Conservation (phyloP, 2,329 filamentous ascomycete species). For the Aspergillus intermedius region DNA sequence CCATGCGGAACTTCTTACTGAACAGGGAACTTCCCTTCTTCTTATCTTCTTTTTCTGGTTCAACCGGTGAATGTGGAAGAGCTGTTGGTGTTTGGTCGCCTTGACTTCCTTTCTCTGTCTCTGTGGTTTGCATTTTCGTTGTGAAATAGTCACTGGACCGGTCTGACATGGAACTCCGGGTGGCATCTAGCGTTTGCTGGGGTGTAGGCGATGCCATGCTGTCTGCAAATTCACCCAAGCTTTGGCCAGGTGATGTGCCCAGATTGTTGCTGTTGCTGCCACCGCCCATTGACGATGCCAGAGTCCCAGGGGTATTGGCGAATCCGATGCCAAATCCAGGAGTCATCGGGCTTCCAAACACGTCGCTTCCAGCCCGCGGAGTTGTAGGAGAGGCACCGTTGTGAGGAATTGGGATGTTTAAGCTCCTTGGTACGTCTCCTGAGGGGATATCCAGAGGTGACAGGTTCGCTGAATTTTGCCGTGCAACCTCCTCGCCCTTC, state of each 20-base stretch:
- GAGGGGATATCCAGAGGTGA: conserved; percentile 54
- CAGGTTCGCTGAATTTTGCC: conserved; percentile 52
- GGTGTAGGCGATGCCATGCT: conserved; percentile 30
- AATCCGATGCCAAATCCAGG: conserved; percentile 73
- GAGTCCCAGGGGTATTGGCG: conserved; percentile 56
- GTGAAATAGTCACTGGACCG: conserved; percentile 71
- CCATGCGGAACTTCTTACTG: conserved; percentile 76
- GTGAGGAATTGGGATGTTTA: conserved; percentile 22
- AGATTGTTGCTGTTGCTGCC: conserved; percentile 20
- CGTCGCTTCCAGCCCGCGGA: conserved; percentile 57
- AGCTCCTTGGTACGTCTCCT: conserved; percentile 18
- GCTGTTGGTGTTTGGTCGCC: conserved; percentile 41
- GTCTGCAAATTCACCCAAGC: conserved; percentile 25
- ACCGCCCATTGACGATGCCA: conserved; percentile 25
- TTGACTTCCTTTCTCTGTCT: conserved; percentile 46
- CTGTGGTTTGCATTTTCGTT: conserved; percentile 45
- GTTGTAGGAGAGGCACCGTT: conserved; percentile 42
- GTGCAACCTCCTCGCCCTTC: conserved; percentile 53
- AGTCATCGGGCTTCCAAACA: conserved; percentile 57
- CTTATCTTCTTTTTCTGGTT: conserved; percentile 56
- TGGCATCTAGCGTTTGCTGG: conserved; percentile 45
- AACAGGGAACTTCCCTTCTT: conserved; percentile 57
- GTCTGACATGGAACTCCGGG: conserved; percentile 53
- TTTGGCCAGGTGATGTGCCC: conserved; percentile 24
- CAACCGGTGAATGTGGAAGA: conserved; percentile 47